A percentile compares a stretch with the other conserved stretches of the same genome.
phyloP scores from a whole-genome alignment of 2,329 filamentous ascomycete genomes.

The Verticillium tricorpus region DNA sequence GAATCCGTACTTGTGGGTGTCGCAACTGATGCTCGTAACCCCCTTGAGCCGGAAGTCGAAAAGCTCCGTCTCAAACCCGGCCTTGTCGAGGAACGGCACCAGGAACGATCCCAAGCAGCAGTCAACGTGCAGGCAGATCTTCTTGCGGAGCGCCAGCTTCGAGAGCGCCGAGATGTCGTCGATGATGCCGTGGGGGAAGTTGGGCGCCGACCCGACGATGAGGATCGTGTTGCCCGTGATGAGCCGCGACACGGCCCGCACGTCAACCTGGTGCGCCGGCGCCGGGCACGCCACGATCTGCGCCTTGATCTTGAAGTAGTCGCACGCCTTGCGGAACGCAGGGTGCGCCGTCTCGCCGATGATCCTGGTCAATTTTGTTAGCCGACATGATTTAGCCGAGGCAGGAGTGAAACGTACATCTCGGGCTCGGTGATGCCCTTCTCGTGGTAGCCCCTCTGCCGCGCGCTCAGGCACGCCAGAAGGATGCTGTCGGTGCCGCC shows the following conservation, averaged over 20 bases:
- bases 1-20: slow-evolving; percentile 99
- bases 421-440: slow-evolving; percentile 88
- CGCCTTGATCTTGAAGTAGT: slow-evolving; percentile 96
- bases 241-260: slow-evolving; percentile 71
- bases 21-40: slow-evolving; percentile 91
- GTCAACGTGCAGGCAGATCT: slow-evolving; percentile 89
- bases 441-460: slow-evolving; percentile 83
- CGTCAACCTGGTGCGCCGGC: slow-evolving; percentile 78
- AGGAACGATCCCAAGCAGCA: slow-evolving; percentile 97
- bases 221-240: slow-evolving; percentile 93
- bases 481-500: slow-evolving; percentile 96
- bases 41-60: slow-evolving; percentile 95
- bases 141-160: slow-evolving; percentile 72
- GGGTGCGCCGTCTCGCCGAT: slow-evolving; percentile 92
- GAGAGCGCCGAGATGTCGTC: slow-evolving; percentile 88
- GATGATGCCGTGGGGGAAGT: slow-evolving; percentile 97
- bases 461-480: slow-evolving; percentile 87
- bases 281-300: slow-evolving; percentile 85
- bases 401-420: slow-evolving; percentile 58
- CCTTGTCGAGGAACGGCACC: slow-evolving; percentile 83
- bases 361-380: slow-evolving; percentile 55
- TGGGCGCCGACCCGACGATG: slow-evolving; percentile 90
- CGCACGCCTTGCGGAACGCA: slow-evolving; percentile 89
- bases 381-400: neutral
- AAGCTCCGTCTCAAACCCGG: slow-evolving; percentile 82